Percentiles rank a stretch among this genome's conserved stretches.
Conservation (phyloP, 192 early-diverging fungal genomes). For the Podila epigama region DNA sequence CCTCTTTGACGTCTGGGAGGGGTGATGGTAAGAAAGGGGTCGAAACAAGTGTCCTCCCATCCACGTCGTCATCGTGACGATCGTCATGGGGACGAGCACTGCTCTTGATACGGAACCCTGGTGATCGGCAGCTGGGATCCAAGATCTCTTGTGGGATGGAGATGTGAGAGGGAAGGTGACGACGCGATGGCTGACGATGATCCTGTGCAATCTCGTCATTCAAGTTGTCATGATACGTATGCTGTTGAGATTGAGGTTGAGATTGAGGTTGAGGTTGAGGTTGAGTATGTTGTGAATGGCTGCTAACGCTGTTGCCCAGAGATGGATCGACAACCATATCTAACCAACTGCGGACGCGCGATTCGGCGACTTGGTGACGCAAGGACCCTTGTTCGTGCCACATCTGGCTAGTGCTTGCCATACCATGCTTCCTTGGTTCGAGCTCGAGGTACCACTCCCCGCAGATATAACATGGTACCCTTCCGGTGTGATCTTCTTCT, state of each 20-base stretch:
- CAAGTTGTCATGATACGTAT: neutral
- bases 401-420: constrained; percentile 5
- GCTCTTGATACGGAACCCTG: constrained; percentile 37
- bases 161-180: neutral
- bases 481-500: neutral
- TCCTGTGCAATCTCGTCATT: too few species aligned
- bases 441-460: constrained; percentile 43
- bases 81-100: neutral
- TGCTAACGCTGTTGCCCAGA: neutral
- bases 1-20: neutral
- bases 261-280: neutral
- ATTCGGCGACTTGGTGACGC: constrained; percentile 29
- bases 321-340: constrained; percentile 23
- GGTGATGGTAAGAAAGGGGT: neutral
- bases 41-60: neutral
- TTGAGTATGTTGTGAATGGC: neutral
- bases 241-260: neutral
- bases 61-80: neutral
- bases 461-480: neutral
- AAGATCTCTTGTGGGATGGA: constrained; percentile 44
- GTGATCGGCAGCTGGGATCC: constrained; percentile 27
- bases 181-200: too few species aligned
- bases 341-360: constrained; percentile 23
- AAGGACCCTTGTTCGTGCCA: constrained; percentile 38
- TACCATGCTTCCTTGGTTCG: constrained; percentile 6